Evolutionary conservation across 805 yeast species (phyloP).

Genomic region (Candida golubevii): DNA sequence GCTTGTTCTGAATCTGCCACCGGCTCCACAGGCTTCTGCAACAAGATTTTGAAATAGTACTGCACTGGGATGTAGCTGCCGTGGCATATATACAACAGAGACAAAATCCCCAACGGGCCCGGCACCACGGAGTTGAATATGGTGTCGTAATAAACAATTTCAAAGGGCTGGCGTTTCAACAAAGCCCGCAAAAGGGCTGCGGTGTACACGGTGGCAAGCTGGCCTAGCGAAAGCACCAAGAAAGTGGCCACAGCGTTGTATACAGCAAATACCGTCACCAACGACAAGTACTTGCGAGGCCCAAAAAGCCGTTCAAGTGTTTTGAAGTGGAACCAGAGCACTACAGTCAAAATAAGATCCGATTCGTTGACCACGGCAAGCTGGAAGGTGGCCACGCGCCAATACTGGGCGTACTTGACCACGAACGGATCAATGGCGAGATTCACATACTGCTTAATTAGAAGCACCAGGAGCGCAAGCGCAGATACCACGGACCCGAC

Average conservation of each 20-base stretch:
- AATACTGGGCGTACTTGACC: slow-evolving; percentile 51
- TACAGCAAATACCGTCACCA: slow-evolving; percentile 39
- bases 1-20: background rate
- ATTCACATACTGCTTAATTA: slow-evolving; percentile 39
- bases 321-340: slow-evolving; percentile 50
- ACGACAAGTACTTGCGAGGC: slow-evolving; percentile 47
- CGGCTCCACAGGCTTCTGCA: slow-evolving; percentile 10
- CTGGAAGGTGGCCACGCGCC: slow-evolving; percentile 50
- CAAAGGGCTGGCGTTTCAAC: slow-evolving; percentile 5
- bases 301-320: slow-evolving; percentile 57
- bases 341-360: slow-evolving; percentile 44
- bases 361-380: slow-evolving; percentile 55
- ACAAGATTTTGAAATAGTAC: slow-evolving; percentile 32
- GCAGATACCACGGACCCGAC: slow-evolving; percentile 34
- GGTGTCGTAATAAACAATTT: slow-evolving; percentile 20
- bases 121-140: slow-evolving; percentile 32
- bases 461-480: slow-evolving; percentile 39
- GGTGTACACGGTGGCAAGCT: slow-evolving; percentile 27
- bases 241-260: slow-evolving; percentile 45
- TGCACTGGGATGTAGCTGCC: slow-evolving; percentile 31
- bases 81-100: slow-evolving; percentile 38
- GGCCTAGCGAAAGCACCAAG: slow-evolving; percentile 41
- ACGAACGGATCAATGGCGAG: slow-evolving; percentile 52
- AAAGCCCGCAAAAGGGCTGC: slow-evolving; percentile 25
- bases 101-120: slow-evolving; percentile 39